Evolutionary conservation across 306 rosid species (phyloP), one percentile per base, ranked within the genome.

Genomic region (Medicago arabica): DNA sequence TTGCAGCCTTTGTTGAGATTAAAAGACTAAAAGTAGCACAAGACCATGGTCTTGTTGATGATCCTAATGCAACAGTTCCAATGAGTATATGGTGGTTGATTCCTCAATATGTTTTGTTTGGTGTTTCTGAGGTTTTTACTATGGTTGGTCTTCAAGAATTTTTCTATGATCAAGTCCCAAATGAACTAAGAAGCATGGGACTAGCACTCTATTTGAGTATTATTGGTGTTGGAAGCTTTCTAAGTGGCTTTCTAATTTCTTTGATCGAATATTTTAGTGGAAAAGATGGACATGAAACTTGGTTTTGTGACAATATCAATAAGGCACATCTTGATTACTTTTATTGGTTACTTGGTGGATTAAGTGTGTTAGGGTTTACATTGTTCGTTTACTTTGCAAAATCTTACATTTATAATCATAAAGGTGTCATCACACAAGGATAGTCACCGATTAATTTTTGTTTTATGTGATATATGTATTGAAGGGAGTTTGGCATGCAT

Each of bases 1-100:
- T 86, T 58, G 91, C 97, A 38, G 93, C 91, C n/a, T 40, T 81
- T 18, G 83, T 84, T 5, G 97, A 92, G 83, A 84, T 31, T 21
- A 85, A 75, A 67, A 86, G 97, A 81, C 86, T 89, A 19, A 57
- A 76, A 82, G 85, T 75, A 39, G 97, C 93, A 34, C 14, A 31
- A 73, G 88, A 89, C 59, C 74, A 68, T 73, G 89, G 81, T 14
- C 83, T 88, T 39, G 69, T 92, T 68, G 92, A 89, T 74, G 47
- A 18, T 41, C 89, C 97, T 2, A 74, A 75, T 57, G 84, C 67
- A 60, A 89, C 86, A 0, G 34, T 89, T 71, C 96, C 92, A 13
- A 85, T 92, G 90, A 89, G 92, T 54, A 62, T 92, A 50, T 85
- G 96, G 91, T 89, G 97, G 93, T 64, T 92, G 83, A 54, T 77